These are phyloP conservation scores for Canariomyces notabilis DNA, from an alignment of 2,329 filamentous ascomycete genomes.

Conservation along the genomic window DNA sequence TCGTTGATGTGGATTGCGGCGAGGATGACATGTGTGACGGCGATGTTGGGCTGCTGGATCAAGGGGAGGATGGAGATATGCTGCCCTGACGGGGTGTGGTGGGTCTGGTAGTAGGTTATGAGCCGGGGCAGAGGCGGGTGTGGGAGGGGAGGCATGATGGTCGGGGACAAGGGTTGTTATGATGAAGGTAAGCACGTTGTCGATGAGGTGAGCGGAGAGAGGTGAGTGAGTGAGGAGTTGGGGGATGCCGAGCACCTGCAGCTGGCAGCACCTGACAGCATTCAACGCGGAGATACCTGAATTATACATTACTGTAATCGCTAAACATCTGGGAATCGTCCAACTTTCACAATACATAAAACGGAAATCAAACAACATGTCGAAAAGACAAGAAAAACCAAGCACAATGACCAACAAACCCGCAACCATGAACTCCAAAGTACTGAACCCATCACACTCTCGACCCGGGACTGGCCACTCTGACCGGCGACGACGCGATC, in stretches of 20 bases:
- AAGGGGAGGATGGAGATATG: constrained; percentile 40
- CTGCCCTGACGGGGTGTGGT: constrained; percentile 34
- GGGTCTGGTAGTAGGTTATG: constrained; percentile 39
- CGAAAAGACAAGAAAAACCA: background rate
- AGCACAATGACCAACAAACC: background rate
- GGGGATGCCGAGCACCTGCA: background rate
- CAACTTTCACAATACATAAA: background rate
- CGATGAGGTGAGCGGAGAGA: background rate
- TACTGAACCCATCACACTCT: constrained; percentile 3
- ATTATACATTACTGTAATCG: too few species aligned
- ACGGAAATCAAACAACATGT: too few species aligned
- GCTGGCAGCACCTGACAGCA: constrained; percentile 5
- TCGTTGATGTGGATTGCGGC: constrained; percentile 76
- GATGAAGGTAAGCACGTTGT: background rate
- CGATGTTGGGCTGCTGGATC: constrained; percentile 34
- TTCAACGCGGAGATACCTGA: too few species aligned
- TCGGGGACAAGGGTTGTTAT: background rate
- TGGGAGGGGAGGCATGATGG: constrained; percentile 29
- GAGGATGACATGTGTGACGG: constrained; percentile 67
- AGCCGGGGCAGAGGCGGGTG: constrained; percentile 27
- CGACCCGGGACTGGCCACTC: constrained; percentile 15
- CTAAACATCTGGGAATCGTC: too few species aligned
- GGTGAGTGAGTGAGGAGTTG: background rate
- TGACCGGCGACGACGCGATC: constrained; percentile 36
- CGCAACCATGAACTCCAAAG: background rate